Base-by-base conservation (phyloP, 169 alveolate species). In the Plasmodium vivax region DNA sequence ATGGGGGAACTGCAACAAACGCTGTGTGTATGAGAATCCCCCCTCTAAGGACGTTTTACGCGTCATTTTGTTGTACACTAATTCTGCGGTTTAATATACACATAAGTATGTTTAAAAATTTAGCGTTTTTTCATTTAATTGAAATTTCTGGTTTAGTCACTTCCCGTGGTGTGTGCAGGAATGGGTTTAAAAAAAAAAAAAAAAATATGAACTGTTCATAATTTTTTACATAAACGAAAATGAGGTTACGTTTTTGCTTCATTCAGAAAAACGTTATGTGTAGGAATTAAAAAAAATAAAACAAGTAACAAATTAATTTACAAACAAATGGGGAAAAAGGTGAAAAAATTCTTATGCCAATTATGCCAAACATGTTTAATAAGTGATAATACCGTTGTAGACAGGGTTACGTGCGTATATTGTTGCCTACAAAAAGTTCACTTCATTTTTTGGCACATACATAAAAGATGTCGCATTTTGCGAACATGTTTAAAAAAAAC, bases 311-410 rank as follows among this genome's bases (percentile, higher is more conserved):
- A 68, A 68, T 30, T 68, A 68, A 68, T n/a, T 68, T 68, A 30
- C 14, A 68, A 68, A 68, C 19, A 68, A 19, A 68, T 27, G 38
- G 77, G 34, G 77, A 38, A 10, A 68, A 68, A 68, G 38, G 38
- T 5, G 8, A 68, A 68, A 62, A 68, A 68, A 23, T 68, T 68
- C 38, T 30, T 68, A 68, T 68, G 77, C n/a, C 77, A 23, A 1
- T 68, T 68, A 68, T 68, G 77, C 77, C 77, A 68, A 68, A 68
- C 32, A 23, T 68, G 77, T 68, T 68, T 68, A 68, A 68, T 30
- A 68, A 68, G 23, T 68, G 77, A 68, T 68, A 51, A 68, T 19
- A 23, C 19, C 77, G n/a, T n/a, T 68, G 12, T 68, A 68, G 77
- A 68, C 38, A 27, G 16, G 77, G 38, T 27, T 27, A 68, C 38